Evolutionary conservation across 139 green algal genomes (phyloP).

Genomic region (Chlorella sp.): DNA sequence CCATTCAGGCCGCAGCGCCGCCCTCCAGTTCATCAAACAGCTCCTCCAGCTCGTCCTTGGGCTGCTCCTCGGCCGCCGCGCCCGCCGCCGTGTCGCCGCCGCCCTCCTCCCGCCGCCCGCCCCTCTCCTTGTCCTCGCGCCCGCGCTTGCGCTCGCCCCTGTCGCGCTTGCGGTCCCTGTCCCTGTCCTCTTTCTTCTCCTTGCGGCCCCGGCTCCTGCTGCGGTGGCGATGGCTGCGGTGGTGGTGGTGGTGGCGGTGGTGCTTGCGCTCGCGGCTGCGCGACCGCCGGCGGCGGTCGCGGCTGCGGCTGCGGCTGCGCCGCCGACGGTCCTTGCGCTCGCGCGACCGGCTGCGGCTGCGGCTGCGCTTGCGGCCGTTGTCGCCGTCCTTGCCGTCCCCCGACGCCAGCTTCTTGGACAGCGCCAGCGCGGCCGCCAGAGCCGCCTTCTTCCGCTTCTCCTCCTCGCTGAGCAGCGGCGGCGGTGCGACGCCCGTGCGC

Average conservation of each 20-base stretch:
- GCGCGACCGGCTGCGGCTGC: slow-evolving; percentile 3
- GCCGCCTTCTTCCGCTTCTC: slow-evolving; percentile 49
- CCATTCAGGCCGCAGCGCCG: too few species aligned
- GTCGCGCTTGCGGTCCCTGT: slow-evolving; percentile 6
- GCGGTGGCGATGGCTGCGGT: not conserved
- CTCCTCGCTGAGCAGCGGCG: too few species aligned
- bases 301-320: not conserved
- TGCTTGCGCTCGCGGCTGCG: not conserved
- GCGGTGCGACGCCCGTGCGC: not conserved
- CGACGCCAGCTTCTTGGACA: slow-evolving; percentile 46
- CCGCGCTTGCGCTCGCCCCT: not conserved
- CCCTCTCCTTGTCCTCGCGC: not conserved
- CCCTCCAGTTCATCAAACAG: slow-evolving; percentile 31
- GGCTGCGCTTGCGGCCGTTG: slow-evolving; percentile 18
- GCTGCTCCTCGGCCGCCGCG: slow-evolving; percentile 9
- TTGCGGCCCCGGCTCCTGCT: not conserved
- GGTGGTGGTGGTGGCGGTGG: slow-evolving; percentile 4
- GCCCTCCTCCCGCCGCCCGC: not conserved
- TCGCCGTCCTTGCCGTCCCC: not conserved
- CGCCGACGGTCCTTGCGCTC: not conserved
- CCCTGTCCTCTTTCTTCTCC: slow-evolving; percentile 17
- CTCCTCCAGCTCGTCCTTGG: slow-evolving; percentile 33
- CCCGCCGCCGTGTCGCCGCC: not conserved
- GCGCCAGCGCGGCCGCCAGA: slow-evolving; percentile 48
- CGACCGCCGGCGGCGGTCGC: not conserved